These are phyloP conservation scores for Candida silvicultrix DNA, from an alignment of 805 yeast species.

Conservation along the genomic window DNA sequence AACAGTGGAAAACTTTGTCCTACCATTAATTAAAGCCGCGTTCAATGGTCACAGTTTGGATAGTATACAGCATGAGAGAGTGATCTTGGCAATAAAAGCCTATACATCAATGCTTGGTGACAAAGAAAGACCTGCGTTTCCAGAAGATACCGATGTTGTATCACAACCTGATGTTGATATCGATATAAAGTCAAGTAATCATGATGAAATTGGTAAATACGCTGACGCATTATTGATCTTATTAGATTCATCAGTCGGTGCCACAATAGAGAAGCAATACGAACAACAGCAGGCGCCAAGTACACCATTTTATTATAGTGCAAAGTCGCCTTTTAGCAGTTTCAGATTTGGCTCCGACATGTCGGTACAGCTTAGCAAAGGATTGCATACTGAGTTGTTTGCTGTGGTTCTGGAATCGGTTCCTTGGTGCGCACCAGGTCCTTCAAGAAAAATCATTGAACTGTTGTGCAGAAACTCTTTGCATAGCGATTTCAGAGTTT, in stretches of 20 bases:
- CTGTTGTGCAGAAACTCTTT: constrained; percentile 70
- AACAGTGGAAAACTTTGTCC: constrained; percentile 68
- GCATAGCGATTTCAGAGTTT: constrained; percentile 57
- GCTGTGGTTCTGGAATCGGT: constrained; percentile 63
- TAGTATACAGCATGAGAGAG: constrained; percentile 58
- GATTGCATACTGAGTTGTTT: constrained; percentile 51
- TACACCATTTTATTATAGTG: constrained; percentile 27
- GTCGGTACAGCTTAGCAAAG: constrained; percentile 27
- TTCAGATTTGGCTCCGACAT: constrained; percentile 38
- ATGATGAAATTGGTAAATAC: constrained; percentile 63
- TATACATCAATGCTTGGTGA: constrained; percentile 70
- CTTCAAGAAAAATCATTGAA: constrained; percentile 64
- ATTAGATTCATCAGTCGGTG: constrained; percentile 55
- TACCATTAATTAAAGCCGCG: constrained; percentile 59
- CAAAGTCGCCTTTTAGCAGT: constrained; percentile 28
- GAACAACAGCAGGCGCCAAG: constrained; percentile 28
- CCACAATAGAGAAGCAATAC: constrained; percentile 31
- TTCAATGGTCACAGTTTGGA: constrained; percentile 59
- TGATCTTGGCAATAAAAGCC: constrained; percentile 62
- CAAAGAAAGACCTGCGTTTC: constrained; percentile 67
- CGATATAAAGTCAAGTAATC: constrained; percentile 31
- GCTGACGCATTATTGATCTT: constrained; percentile 49
- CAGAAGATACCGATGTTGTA: constrained; percentile 34
- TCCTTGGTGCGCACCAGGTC: constrained; percentile 63
- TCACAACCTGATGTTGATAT: constrained; percentile 26